These are phyloP conservation scores for Aureobasidium sp. DNA, from an alignment of 2,329 filamentous ascomycete species.

Conservation along the genomic window DNA sequence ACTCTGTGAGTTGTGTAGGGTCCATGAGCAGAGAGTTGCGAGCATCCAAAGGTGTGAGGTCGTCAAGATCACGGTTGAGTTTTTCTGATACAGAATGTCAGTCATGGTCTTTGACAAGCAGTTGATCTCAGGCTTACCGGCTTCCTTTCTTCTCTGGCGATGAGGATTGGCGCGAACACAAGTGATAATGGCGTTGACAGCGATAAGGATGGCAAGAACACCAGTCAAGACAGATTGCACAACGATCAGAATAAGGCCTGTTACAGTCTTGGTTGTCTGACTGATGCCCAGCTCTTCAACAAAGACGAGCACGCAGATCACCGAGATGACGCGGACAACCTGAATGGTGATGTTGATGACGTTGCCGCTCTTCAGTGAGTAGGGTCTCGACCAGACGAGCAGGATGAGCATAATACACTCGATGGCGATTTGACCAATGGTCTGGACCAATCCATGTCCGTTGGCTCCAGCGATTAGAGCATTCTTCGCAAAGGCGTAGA, in stretches of 20 bases:
- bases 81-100: conserved; percentile 52
- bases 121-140: conserved; percentile 54
- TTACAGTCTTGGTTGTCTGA: conserved; percentile 89
- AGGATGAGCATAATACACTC: conserved; percentile 73
- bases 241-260: conserved; percentile 87
- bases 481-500: conserved; percentile 88
- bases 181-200: conserved; percentile 77
- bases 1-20: conserved; percentile 37
- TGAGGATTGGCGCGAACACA: conserved; percentile 87
- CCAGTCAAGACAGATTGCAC: conserved; percentile 80
- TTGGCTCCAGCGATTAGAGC: conserved; percentile 77
- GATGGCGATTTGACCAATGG: conserved; percentile 69
- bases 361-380: conserved; percentile 77
- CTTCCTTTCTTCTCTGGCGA: conserved; percentile 77
- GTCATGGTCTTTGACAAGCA: neutral
- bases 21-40: conserved; percentile 79
- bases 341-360: conserved; percentile 92
- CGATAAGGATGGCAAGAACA: conserved; percentile 76
- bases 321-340: conserved; percentile 78
- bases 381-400: conserved; percentile 79
- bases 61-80: conserved; percentile 67
- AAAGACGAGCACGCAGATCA: conserved; percentile 83
- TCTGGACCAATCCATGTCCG: conserved; percentile 77
- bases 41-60: conserved; percentile 77
- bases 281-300: conserved; percentile 86